Evolutionary conservation across 805 yeast species (phyloP).

Genomic region (Diddensiella santjacobensis): DNA sequence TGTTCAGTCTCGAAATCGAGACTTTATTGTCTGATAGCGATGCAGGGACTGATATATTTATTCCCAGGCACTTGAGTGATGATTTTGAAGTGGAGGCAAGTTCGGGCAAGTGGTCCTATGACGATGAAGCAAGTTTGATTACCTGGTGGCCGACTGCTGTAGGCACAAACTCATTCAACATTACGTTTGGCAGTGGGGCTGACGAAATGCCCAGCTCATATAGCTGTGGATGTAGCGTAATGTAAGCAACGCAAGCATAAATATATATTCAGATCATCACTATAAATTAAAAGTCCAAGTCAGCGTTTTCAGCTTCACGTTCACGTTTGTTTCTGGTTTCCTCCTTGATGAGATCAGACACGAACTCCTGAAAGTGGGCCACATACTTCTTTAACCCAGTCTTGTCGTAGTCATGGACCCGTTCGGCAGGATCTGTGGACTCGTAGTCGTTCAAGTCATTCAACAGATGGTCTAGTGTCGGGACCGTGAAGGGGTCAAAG

Average conservation of each 20-base stretch:
- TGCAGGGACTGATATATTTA: conserved; percentile 55
- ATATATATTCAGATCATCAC: neutral
- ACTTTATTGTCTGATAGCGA: conserved; percentile 16
- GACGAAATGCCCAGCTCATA: conserved; percentile 4
- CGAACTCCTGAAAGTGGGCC: conserved; percentile 61
- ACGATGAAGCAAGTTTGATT: conserved; percentile 50
- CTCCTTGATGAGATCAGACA: conserved; percentile 55
- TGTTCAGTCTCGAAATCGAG: conserved; percentile 47
- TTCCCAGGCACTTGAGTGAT: conserved; percentile 72
- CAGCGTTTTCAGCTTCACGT: conserved; percentile 34
- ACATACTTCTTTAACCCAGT: conserved; percentile 71
- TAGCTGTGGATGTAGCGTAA: conserved; percentile 15
- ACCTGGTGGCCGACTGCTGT: conserved; percentile 60
- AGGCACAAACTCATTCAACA: conserved; percentile 9
- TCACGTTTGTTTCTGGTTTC: conserved; percentile 39
- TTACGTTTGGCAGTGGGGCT: neutral
- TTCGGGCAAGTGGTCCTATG: conserved; percentile 54
- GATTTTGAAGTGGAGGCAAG: conserved; percentile 47
- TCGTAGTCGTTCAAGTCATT: conserved; percentile 50
- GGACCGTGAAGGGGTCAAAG: conserved; percentile 78
- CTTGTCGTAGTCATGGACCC: conserved; percentile 49
- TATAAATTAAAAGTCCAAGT: conserved; percentile 24
- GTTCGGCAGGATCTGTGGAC: conserved; percentile 27
- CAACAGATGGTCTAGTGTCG: conserved; percentile 63
- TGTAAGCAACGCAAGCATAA: conserved; percentile 14